Evolutionary conservation across 257 asterid species (phyloP), one percentile per base, ranked within the genome.

Genomic region (Coffea canephora): DNA sequence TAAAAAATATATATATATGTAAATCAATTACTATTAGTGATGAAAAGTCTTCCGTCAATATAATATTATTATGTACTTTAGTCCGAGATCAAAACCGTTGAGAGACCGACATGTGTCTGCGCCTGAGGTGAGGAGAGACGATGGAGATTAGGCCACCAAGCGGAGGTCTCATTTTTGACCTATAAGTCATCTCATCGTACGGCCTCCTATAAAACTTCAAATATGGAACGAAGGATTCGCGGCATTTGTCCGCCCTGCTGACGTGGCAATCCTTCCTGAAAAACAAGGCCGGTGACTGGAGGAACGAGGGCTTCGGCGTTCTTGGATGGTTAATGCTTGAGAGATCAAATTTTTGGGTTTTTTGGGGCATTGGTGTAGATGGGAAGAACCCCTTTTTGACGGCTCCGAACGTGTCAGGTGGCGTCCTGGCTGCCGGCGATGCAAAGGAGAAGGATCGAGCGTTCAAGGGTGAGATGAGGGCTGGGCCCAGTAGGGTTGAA

Each of bases 111-210:
- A 92, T 69, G 89, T 95, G 95, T 69, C 91, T 75, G 19, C 96
- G 90, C 67, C 77, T 87, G 41, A 91, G 41, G 0, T 91, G 98
- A 0, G 98, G 94, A 15, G 98, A 84, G 43, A 95, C 93, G 69
- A 96, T 93, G 16, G 99, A 94, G 78, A 96, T 86, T 52, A 93
- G 91, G 45, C 99, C 98, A 0, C 99, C 97, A 0, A 93, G 86
- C 0, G 98, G 99, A 0, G 99, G 99, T 79, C 88, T 88, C 97
- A 96, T 93, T 86, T 92, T 93, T 18, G 99, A 91, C 78, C 97
- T 41, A 49, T 96, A 96, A 82, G 81, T 87, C 99, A 96, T 96
- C 83, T 96, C 99, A 31, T 96, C 97, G 46, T 96, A 93, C 16
- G 96, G 99, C 49, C 93, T 80, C 4, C 96, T 90, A 69, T 96